Base-by-base conservation (phyloP, 441 rosid species). In the Sinapis alba region DNA sequence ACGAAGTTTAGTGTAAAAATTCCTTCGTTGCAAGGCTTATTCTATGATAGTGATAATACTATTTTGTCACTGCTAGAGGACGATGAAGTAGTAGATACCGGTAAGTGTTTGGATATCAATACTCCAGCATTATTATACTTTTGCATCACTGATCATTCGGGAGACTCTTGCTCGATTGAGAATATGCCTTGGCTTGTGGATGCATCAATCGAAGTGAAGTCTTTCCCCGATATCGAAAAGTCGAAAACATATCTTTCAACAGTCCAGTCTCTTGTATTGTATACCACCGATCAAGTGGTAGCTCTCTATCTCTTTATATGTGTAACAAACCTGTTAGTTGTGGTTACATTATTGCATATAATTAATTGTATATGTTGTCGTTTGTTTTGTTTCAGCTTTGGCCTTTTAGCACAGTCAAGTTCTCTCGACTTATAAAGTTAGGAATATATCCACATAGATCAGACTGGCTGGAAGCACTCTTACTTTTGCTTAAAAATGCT, bases 121-220 rank as follows among this genome's bases (percentile, higher is more conserved):
- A 36, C 73, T 57, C 73, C 65, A 1, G 56, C 26, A 57, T 57
- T 69, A 56, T 4, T 28, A 36, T 0, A 0, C 1, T 15, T 57
- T 5, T 0, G 0, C n/a, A 2, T 54, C 3, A 5, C 1, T n/a
- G 51, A 57, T 57, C 18, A 10, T 15, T 56, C 73, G 6, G 38
- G 54, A 69, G 34, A 57, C 56, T 69, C 73, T 69, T 58, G 19
- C 7, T 58, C 26, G 8, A 18, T 62, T 8, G 34, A 26, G 62
- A 62, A 62, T 43, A 43, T 4, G 21, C 56, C 68, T 64, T 64
- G 21, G 23, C 7, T 43, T 1, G 23, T 23, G 54, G 1, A 23
- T 1, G 68, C 13, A 7, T 45, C 1, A 7, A 7, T 64, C 6
- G 3, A 41, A 0, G 7, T 7, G 10, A n/a, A 4, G 2, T 1